Base-by-base conservation (phyloP, 306 rosid species). In the Vigna mungo region DNA sequence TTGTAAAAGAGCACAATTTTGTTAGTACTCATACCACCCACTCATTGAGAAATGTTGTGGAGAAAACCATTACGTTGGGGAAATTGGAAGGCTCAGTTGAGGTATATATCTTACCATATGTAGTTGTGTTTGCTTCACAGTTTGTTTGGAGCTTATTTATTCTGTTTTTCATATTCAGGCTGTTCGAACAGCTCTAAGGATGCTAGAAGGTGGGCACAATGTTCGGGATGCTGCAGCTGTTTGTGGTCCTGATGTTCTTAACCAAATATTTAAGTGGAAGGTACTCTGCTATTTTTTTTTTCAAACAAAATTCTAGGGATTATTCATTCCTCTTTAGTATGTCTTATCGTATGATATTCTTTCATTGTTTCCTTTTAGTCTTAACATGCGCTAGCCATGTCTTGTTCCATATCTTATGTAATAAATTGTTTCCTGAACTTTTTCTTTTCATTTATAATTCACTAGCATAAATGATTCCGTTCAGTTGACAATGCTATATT, bases 11-110 rank as follows among this genome's bases (percentile, higher is more conserved):
- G 76, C 90, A 87, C 75, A 86, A 86, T 74, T 75, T 86, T 78
- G 83, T 86, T 63, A 80, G 87, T 46, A 86, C 96, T 82, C 92
- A 90, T 74, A 39, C 86, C 21, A 39, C 86, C 21, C 48, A 75
- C 61, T 83, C 87, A 0, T 77, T 81, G 53, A 90, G 66, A 72
- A 63, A 27, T 77, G 68, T 78, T 16, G 91, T 88, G 77, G 99
- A 92, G 62, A 92, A 65, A 89, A 89, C 80, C 85, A 89, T 92
- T 71, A 90, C 90, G 37, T 43, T 74, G 70, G 99, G 97, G 43
- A 95, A 91, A 87, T 83, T 95, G 91, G 97, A 92, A 78, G 92
- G 90, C 41, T 84, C 96, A 72, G 89, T 90, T 77, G 91, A 87
- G 86, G 99, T 92, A 85, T 30, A 30, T 43, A 43, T 39, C 17